phyloP scores from a whole-genome alignment of 2,329 filamentous ascomycete genomes.

The Seiridium unicorne region DNA sequence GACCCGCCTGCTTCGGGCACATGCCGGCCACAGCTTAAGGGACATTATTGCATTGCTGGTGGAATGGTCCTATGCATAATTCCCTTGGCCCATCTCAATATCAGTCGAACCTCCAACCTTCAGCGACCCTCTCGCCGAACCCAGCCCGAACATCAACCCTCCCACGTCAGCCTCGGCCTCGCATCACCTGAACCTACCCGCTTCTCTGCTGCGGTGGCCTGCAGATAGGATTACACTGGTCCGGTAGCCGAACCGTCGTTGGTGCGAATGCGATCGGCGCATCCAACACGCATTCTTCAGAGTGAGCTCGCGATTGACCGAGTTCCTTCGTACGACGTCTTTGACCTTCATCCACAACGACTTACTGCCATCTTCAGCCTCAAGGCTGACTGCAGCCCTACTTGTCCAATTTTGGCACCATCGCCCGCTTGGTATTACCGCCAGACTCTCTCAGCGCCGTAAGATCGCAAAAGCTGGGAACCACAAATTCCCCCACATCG shows the following conservation, averaged over 20 bases:
- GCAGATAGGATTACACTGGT: background rate
- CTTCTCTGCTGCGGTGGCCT: no score
- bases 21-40: no score
- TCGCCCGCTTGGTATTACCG: conserved; percentile 13
- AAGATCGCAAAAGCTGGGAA: background rate
- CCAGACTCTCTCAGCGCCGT: background rate
- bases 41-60: background rate
- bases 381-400: conserved; percentile 23
- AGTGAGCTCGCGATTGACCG: background rate
- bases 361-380: conserved; percentile 14
- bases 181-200: background rate
- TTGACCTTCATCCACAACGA: conserved; percentile 9
- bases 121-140: background rate
- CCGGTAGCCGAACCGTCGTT: background rate
- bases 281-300: background rate
- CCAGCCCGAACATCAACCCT: background rate
- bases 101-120: background rate
- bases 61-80: background rate
- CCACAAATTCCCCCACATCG: conserved; percentile 10
- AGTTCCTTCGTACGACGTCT: conserved; percentile 13
- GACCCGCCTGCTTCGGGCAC: no score
- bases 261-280: background rate
- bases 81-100: background rate
- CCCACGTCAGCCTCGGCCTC: background rate
- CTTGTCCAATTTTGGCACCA: conserved; percentile 14